Percentiles rank a stretch among this genome's conserved stretches.
phyloP scores from a whole-genome alignment of 2,329 filamentous ascomycete species.

The Penicillium sp. region DNA sequence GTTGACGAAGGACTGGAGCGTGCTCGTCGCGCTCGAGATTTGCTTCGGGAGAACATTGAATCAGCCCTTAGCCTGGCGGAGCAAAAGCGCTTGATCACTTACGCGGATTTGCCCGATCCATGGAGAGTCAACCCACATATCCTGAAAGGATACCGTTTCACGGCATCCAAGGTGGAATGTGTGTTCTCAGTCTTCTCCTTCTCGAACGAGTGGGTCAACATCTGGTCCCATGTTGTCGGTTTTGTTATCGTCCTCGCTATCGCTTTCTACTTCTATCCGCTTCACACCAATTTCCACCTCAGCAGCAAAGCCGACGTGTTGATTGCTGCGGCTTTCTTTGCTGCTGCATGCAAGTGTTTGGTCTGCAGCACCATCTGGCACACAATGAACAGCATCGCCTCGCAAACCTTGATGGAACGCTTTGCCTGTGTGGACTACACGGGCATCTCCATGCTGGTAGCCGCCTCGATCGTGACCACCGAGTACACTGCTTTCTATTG shows the following conservation, averaged over 20 bases:
- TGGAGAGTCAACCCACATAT: conserved; percentile 98
- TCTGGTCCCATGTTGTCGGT: conserved; percentile 92
- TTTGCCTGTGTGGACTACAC: conserved; percentile 99
- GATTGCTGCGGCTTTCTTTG: conserved; percentile 92
- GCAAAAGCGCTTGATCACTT: conserved; percentile 79
- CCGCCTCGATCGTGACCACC: conserved; percentile 94
- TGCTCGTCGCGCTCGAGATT: conserved; percentile 77
- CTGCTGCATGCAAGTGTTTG: conserved; percentile 90
- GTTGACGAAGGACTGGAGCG: conserved; percentile 79
- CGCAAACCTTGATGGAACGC: conserved; percentile 83
- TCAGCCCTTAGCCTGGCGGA: conserved; percentile 71
- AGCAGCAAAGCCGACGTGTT: conserved; percentile 86
- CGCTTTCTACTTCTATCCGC: conserved; percentile 95
- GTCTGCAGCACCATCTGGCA: conserved; percentile 97
- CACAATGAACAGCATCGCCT: conserved; percentile 96
- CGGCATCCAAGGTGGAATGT: conserved; percentile 85
- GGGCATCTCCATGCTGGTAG: conserved; percentile 87
- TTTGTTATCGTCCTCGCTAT: conserved; percentile 83
- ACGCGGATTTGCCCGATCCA: conserved; percentile 84
- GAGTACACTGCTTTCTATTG: conserved; percentile 99
- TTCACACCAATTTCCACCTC: conserved; percentile 78
- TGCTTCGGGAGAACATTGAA: conserved; percentile 80
- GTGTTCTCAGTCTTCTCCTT: conserved; percentile 77
- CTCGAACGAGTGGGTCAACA: conserved; percentile 95
- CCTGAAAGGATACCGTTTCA: conserved; percentile 86